Evolutionary conservation across 2,329 filamentous ascomycete genomes (phyloP), one percentile per base, ranked within the genome.

Genomic region (Talaromyces sp.): DNA sequence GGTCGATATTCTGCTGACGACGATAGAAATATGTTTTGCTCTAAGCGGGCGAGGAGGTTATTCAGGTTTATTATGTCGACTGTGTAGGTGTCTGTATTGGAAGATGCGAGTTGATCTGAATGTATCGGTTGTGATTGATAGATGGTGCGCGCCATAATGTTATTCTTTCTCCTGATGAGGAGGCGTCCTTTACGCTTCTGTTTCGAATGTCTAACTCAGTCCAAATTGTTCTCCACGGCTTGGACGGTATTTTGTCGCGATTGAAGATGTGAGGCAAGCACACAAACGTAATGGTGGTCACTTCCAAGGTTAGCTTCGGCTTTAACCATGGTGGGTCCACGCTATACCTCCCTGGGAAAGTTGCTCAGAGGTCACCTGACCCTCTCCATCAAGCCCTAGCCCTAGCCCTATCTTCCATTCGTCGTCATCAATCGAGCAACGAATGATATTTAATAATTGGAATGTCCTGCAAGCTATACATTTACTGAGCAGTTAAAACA

Each of bases 11-110:
- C 77, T 43, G 77, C 70, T 6, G 78, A 78, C 1, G 47, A 61
- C 4, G 79, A 78, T 40, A 51, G 43, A 61, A 81, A 76, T 43
- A 82, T 72, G 60, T 82, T 79, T 65, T 78, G 72, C 66, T 79
- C 79, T 27, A 81, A 74, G 34, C 80, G 77, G 17, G 75, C 72
- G 47, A 82, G 73, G n/a, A 81, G 73, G 49, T 79, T 78, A 34
- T 77, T 72, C 17, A 81, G 72, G 58, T 76, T 80, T 47, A 81
- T 51, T 27, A 63, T 60, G 61, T 67, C 65, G 56, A 67, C 15
- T 29, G 56, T 61, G 51, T 54, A 64, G 25, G 47, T 51, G 54
- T 58, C 47, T 64, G 43, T 22, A 19, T 63, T 13, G 10, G 61
- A 25, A 1, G 56, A 59, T 19, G 56, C 8, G 29, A 19, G 34